Percentiles rank a stretch among this genome's conserved stretches.
Evolutionary conservation across 2,329 filamentous ascomycete genomes (phyloP).

Genomic region (Phaeosphaeria sp.): DNA sequence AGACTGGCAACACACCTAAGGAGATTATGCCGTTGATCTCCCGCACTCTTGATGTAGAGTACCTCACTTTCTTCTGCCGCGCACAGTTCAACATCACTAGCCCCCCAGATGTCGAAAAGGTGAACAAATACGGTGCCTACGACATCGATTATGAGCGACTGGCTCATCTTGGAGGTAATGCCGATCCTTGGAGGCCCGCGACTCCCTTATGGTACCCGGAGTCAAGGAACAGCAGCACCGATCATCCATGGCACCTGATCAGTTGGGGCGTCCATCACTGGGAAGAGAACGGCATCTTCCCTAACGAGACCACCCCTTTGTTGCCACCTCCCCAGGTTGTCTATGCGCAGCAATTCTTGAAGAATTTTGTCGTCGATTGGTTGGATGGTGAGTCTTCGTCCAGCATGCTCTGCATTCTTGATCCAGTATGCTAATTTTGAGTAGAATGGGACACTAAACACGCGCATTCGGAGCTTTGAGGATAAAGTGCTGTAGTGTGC

Average conservation of each 20-base stretch:
- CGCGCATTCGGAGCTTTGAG: slow-evolving; percentile 1
- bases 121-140: slow-evolving; percentile 81
- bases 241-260: slow-evolving; percentile 77
- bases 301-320: slow-evolving; percentile 64
- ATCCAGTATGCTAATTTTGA: background rate
- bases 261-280: slow-evolving; percentile 80
- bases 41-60: slow-evolving; percentile 70
- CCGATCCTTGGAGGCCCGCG: slow-evolving; percentile 80
- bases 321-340: slow-evolving; percentile 66
- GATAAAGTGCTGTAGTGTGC: background rate
- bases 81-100: slow-evolving; percentile 72
- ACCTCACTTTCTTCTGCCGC: slow-evolving; percentile 67
- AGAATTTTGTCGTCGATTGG: slow-evolving; percentile 71
- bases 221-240: slow-evolving; percentile 64
- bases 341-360: slow-evolving; percentile 64
- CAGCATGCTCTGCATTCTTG: background rate
- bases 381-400: slow-evolving; percentile 52
- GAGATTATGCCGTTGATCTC: slow-evolving; percentile 73
- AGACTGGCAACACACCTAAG: slow-evolving; percentile 72
- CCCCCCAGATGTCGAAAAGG: slow-evolving; percentile 66
- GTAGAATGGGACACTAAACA: slow-evolving; percentile 2
- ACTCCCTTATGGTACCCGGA: slow-evolving; percentile 72
- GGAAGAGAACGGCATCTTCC: slow-evolving; percentile 68
- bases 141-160: slow-evolving; percentile 76
- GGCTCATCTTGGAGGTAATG: slow-evolving; percentile 77